phyloP scores from a whole-genome alignment of 257 asterid species.

The Solanum piurae region DNA sequence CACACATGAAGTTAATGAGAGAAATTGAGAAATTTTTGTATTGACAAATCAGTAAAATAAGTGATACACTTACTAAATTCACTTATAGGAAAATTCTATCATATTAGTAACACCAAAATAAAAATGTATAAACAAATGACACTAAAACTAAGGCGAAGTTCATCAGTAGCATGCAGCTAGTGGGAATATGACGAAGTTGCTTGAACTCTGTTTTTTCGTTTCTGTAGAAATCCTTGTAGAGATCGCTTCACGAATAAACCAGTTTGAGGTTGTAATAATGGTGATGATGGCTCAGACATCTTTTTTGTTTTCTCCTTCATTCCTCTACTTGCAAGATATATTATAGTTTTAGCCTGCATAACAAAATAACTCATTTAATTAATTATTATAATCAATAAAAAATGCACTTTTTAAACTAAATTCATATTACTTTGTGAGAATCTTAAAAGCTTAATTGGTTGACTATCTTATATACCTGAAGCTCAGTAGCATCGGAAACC shows the following conservation, averaged over 20 bases:
- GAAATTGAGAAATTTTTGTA: neutral
- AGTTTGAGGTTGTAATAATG: neutral
- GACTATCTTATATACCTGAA: neutral
- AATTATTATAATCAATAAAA: too few species aligned
- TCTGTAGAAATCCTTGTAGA: slow-evolving; percentile 19
- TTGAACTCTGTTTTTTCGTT: slow-evolving; percentile 16
- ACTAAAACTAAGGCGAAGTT: neutral
- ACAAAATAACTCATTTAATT: neutral
- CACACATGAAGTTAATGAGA: neutral
- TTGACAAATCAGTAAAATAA: neutral
- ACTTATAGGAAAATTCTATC: neutral
- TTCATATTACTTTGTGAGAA: neutral
- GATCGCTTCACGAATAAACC: slow-evolving; percentile 9
- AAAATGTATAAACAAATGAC: neutral
- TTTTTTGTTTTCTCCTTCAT: neutral
- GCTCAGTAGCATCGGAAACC: slow-evolving; percentile 42
- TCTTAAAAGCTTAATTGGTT: too few species aligned
- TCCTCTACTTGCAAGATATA: slow-evolving; percentile 15
- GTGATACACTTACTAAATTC: neutral
- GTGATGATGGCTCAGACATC: neutral
- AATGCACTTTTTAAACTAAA: neutral
- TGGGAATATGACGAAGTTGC: slow-evolving; percentile 8
- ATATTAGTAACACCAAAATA: neutral
- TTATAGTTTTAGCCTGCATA: slow-evolving; percentile 10
- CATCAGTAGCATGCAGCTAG: neutral